Base-by-base conservation (phyloP, 148 eudicot species). In the Nepenthes gracilis region DNA sequence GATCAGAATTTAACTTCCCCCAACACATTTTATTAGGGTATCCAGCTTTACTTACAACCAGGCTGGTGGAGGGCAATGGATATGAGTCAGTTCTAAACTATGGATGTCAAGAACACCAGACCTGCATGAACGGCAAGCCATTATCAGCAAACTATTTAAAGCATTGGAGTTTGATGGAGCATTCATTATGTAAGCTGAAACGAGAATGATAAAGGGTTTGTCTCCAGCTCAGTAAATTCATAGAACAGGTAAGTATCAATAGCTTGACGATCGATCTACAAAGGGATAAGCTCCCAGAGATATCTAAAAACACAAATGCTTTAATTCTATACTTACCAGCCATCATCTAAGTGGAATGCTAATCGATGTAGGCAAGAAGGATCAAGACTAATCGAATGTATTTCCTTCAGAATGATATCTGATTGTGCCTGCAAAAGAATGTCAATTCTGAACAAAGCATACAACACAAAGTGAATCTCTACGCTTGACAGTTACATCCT, bases 51-150 rank as follows among this genome's bases (percentile, higher is more conserved):
- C 96, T 92, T 71, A 92, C 98, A 85, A 63, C 96, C 96, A 88
- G 15, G 86, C 78, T 23, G 98, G 98, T 47, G 96, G 98, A 77
- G 98, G 98, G 70, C 98, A 92, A 70, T 92, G 98, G 69, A 88
- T 81, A 74, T 92, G 98, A 43, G 98, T 82, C 64, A 84, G 88
- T 69, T 82, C 77, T 70, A 73, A 64, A 69, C 65, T 80, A 70
- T 72, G 79, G 51, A 79, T 59, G 63, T 92, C 87, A 63, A 92
- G 77, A 62, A 88, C 79, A 48, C 96, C 98, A n/a, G 98, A 92
- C 98, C 98, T 92, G 78, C 58, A 71, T 55, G 6, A 40, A 8
- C 8, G 45, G 8, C 45, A 4, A 40, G 8, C 6, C 45, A 40
- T 40, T 40, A 40, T 40, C 4, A 40, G 45, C 45, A 40, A 64